phyloP scores from a whole-genome alignment of 75 land plant genomes.

The Larix kaempferi region DNA sequence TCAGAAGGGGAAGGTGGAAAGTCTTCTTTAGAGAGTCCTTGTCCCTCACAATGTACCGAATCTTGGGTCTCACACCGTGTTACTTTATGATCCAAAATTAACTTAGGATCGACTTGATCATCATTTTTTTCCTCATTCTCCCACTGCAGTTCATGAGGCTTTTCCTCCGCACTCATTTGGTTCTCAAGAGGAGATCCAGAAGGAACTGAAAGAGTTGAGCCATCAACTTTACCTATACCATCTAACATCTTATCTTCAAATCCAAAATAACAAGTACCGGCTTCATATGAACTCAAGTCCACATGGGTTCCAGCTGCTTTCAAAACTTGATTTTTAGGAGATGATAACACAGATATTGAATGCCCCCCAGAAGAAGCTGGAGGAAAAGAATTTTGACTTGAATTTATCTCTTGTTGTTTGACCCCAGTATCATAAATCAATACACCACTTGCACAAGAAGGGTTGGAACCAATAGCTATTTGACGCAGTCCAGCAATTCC shows the following conservation, averaged over 20 bases:
- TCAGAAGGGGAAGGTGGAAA: constrained; percentile 18
- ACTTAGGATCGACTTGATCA: neutral
- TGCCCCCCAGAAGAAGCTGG: neutral
- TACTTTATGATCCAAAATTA: constrained; percentile 1
- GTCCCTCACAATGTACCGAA: neutral
- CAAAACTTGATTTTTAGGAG: neutral
- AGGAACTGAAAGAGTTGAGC: neutral
- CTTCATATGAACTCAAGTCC: neutral
- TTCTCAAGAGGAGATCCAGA: neutral
- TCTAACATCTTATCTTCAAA: neutral
- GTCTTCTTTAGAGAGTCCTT: constrained; percentile 7
- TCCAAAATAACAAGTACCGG: neutral
- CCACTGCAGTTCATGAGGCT: neutral
- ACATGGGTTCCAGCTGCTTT: neutral
- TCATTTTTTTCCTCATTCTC: neutral
- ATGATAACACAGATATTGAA: constrained; percentile 3
- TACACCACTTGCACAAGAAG: constrained; percentile 1
- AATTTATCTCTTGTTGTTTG: neutral
- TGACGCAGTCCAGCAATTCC: too few species aligned
- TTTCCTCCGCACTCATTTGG: neutral
- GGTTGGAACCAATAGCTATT: neutral
- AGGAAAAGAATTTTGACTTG: neutral
- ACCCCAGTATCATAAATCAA: neutral
- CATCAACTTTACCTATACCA: neutral
- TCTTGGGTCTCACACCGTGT: neutral